phyloP scores from a whole-genome alignment of 2,329 filamentous ascomycete species.

The Xylariaceae sp. region DNA sequence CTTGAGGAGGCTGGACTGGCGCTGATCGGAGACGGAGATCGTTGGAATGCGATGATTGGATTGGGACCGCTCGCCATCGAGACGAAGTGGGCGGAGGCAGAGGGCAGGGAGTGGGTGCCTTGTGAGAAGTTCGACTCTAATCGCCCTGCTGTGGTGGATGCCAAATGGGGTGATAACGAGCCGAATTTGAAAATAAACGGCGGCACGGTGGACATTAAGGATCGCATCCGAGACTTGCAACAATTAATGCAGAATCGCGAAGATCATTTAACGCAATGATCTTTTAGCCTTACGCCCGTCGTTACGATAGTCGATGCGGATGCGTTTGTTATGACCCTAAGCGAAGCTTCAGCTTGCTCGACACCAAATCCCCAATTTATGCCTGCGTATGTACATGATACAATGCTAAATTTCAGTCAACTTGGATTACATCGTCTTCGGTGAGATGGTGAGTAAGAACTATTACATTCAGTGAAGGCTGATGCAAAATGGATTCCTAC shows the following conservation, averaged over 20 bases:
- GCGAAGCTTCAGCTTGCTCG: too few species aligned
- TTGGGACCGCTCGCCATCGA: constrained; percentile 2
- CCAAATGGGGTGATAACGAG: constrained; percentile 1
- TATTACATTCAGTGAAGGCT: too few species aligned
- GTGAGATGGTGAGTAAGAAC: too few species aligned
- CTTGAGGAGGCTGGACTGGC: constrained; percentile 4
- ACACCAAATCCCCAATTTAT: too few species aligned
- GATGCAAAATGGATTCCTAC: too few species aligned
- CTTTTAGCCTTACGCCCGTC: too few species aligned
- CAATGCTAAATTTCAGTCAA: too few species aligned
- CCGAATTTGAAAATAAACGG: neutral
- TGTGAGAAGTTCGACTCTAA: neutral
- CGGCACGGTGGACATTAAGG: neutral
- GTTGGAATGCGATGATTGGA: neutral
- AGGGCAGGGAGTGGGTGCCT: neutral
- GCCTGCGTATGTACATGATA: too few species aligned
- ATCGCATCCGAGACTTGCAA: neutral
- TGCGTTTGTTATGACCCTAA: too few species aligned
- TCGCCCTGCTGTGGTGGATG: neutral
- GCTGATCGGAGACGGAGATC: neutral
- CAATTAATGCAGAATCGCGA: neutral
- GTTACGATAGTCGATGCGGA: too few species aligned
- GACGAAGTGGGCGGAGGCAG: neutral
- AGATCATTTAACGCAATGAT: too few species aligned
- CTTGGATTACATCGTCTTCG: too few species aligned